Evolutionary conservation across 192 early-diverging fungal genomes (phyloP).

Genomic region (Coemansia sp.): DNA sequence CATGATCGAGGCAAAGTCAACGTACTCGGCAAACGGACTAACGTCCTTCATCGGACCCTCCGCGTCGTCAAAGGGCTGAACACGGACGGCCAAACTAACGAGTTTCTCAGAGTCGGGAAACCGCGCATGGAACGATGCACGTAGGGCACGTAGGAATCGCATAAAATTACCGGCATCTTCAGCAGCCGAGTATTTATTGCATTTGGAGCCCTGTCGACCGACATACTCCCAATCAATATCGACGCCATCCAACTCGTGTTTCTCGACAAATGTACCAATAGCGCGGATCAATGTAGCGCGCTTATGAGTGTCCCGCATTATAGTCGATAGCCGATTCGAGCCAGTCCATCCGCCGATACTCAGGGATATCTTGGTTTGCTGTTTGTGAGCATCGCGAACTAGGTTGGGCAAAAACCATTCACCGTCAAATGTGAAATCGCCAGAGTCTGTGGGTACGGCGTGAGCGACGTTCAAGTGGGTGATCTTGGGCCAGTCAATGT

Average conservation of each 20-base stretch:
- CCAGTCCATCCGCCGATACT: constrained; percentile 79
- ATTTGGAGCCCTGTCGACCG: constrained; percentile 58
- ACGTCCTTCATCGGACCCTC: constrained; percentile 60
- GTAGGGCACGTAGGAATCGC: constrained; percentile 47
- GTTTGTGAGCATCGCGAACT: constrained; percentile 49
- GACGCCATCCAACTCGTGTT: constrained; percentile 64
- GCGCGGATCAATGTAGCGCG: constrained; percentile 63
- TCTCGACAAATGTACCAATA: constrained; percentile 58
- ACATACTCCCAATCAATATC: constrained; percentile 72
- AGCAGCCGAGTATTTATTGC: constrained; percentile 52
- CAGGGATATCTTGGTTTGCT: constrained; percentile 59
- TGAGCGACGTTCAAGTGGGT: constrained; percentile 55
- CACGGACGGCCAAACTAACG: constrained; percentile 65
- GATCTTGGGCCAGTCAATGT: constrained; percentile 47
- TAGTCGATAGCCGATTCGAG: constrained; percentile 63
- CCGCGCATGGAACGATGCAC: constrained; percentile 30
- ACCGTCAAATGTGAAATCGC: constrained; percentile 56
- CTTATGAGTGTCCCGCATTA: constrained; percentile 55
- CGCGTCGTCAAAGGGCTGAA: constrained; percentile 60
- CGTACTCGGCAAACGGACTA: constrained; percentile 60
- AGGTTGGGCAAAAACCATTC: constrained; percentile 59
- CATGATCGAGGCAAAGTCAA: constrained; percentile 70
- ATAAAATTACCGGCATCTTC: constrained; percentile 51
- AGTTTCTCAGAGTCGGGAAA: constrained; percentile 53
- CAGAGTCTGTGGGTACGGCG: constrained; percentile 51